phyloP scores from a whole-genome alignment of 306 rosid species.

The Gleditsia sinensis region DNA sequence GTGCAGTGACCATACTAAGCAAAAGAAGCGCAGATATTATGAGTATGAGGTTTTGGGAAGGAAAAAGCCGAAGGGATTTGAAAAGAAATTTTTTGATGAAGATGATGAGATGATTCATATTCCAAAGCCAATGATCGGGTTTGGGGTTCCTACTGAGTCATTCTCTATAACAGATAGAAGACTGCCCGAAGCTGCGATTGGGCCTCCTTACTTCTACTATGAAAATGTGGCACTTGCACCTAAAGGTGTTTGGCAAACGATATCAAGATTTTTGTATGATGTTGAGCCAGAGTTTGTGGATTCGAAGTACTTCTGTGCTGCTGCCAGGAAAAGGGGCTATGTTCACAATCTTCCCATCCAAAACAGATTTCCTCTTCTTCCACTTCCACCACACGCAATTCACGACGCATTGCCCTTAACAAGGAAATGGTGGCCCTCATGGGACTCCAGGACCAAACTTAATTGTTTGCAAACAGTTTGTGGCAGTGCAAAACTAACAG shows the following conservation, averaged over 20 bases:
- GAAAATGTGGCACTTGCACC: slow-evolving; percentile 98
- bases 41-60: slow-evolving; percentile 59
- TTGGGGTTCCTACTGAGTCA: slow-evolving; percentile 77
- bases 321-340: slow-evolving; percentile 93
- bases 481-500: slow-evolving; percentile 75
- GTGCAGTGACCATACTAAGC: slow-evolving; percentile 37
- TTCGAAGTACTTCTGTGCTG: slow-evolving; percentile 83
- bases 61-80: slow-evolving; percentile 50
- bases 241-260: slow-evolving; percentile 91
- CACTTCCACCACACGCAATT: slow-evolving; percentile 73
- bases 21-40: slow-evolving; percentile 56
- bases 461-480: slow-evolving; percentile 79
- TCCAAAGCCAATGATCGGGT: slow-evolving; percentile 92
- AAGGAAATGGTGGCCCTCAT: slow-evolving; percentile 94
- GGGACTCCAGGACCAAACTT: slow-evolving; percentile 77
- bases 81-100: slow-evolving; percentile 42
- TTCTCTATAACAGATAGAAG: slow-evolving; percentile 36
- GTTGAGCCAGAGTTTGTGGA: slow-evolving; percentile 93
- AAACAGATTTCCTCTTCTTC: slow-evolving; percentile 78
- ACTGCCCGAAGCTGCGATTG: slow-evolving; percentile 73
- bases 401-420: slow-evolving; percentile 82
- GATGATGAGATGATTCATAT: slow-evolving; percentile 76
- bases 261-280: slow-evolving; percentile 77
- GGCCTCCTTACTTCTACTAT: slow-evolving; percentile 94
- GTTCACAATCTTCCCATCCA: slow-evolving; percentile 86